Conservation (phyloP, 257 asterid genomes). For the Solanum commersonii region DNA sequence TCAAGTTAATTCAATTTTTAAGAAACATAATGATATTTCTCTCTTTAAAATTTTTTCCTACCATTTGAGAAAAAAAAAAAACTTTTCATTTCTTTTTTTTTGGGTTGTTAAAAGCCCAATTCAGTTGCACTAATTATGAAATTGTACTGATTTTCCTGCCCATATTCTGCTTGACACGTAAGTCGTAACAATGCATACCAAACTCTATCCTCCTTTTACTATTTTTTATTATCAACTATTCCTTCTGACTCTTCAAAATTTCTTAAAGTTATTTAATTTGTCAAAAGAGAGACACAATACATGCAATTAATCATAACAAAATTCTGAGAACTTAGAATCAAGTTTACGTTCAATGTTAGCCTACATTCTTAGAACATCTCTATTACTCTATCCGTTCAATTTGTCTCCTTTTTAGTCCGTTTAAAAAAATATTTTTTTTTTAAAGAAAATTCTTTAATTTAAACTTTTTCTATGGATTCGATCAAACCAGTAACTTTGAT, state of each 20-base stretch:
- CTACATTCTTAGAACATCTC: background rate
- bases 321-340: background rate
- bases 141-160: background rate
- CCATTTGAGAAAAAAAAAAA: no score
- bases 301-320: background rate
- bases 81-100: no score
- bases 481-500: no score
- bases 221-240: background rate
- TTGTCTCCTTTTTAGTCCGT: accelerated
- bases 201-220: background rate
- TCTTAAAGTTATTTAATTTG: background rate
- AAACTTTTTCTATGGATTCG: no score
- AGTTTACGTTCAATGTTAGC: background rate
- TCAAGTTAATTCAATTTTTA: background rate
- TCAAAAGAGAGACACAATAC: background rate
- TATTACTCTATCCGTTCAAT: background rate
- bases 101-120: background rate
- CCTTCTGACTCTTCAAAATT: background rate
- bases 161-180: background rate
- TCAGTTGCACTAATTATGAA: background rate
- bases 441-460: no score
- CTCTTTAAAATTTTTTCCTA: background rate
- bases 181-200: background rate
- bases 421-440: no score
- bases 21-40: background rate